Evolutionary conservation across 495 filamentous ascomycete genomes (phyloP).

Genomic region (Wilcoxina mikolae): DNA sequence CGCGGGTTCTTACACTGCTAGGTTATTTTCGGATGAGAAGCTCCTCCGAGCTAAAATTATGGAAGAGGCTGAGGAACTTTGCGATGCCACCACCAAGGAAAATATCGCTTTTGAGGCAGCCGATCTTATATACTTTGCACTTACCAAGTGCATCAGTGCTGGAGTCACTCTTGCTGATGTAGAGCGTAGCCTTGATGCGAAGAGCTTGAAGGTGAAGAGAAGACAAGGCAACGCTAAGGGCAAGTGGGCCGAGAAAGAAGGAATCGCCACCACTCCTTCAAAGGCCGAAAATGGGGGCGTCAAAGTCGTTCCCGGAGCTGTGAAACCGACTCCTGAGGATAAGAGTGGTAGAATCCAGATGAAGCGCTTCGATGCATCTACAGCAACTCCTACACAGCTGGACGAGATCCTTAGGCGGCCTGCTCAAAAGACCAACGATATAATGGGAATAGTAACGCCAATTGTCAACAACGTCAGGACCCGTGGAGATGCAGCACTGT

Average conservation of each 20-base stretch:
- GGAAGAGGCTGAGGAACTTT: conserved; percentile 93
- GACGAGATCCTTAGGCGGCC: conserved; percentile 63
- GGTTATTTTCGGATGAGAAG: conserved; percentile 81
- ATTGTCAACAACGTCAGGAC: conserved; percentile 75
- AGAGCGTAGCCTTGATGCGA: conserved; percentile 80
- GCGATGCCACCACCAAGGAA: conserved; percentile 62
- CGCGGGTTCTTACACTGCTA: conserved; percentile 78
- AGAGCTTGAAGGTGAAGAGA: conserved; percentile 83
- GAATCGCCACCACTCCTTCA: conserved; percentile 36
- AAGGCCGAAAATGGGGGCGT: conserved; percentile 31
- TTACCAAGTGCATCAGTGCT: conserved; percentile 69
- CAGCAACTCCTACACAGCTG: conserved; percentile 45
- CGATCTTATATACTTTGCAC: conserved; percentile 87
- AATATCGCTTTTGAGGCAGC: conserved; percentile 89
- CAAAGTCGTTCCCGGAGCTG: conserved; percentile 32
- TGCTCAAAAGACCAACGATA: conserved; percentile 83
- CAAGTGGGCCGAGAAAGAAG: conserved; percentile 69
- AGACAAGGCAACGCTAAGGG: conserved; percentile 87
- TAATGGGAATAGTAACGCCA: conserved; percentile 75
- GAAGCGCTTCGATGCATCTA: conserved; percentile 56
- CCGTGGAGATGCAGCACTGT: conserved; percentile 69
- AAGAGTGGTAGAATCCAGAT: conserved; percentile 54
- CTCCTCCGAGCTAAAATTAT: conserved; percentile 88
- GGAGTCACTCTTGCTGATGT: conserved; percentile 78
- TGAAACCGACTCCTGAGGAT: conserved; percentile 5